Evolutionary conservation across 345 rosid genomes (phyloP).

Genomic region (Cardiospermum halicacabum): DNA sequence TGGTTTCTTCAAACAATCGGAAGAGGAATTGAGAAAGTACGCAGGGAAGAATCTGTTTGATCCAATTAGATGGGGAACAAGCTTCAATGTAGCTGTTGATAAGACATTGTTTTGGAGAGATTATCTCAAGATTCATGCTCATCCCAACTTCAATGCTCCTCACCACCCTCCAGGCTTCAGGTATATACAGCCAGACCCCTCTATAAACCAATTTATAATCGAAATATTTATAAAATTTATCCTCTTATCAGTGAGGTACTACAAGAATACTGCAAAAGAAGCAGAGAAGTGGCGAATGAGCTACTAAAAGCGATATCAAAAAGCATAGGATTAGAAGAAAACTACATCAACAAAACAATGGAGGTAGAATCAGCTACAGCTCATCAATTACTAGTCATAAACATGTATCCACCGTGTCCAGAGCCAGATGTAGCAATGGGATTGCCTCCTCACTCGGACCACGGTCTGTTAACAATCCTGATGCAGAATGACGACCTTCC

Average conservation of each 20-base stretch:
- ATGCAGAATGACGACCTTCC: constrained; percentile 16
- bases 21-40: constrained; percentile 25
- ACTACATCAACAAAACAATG: constrained; percentile 20
- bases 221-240: background rate
- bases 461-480: constrained; percentile 33
- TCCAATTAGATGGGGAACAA: constrained; percentile 34
- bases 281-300: constrained; percentile 24
- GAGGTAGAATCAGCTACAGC: constrained; percentile 5
- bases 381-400: constrained; percentile 29
- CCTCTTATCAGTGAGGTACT: constrained; percentile 15
- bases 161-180: constrained; percentile 29
- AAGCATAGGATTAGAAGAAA: constrained; percentile 30
- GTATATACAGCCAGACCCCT: no score
- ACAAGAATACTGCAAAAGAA: constrained; percentile 23
- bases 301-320: constrained; percentile 26
- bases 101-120: constrained; percentile 37
- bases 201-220: no score
- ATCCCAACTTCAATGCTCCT: constrained; percentile 40
- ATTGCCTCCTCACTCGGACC: constrained; percentile 36
- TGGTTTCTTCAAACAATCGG: constrained; percentile 27
- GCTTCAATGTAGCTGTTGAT: constrained; percentile 28
- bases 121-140: constrained; percentile 35
- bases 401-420: constrained; percentile 40
- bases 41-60: constrained; percentile 29
- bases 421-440: constrained; percentile 35